phyloP scores from a whole-genome alignment of 2,329 filamentous ascomycete species.

The Aspergillus ruber region DNA sequence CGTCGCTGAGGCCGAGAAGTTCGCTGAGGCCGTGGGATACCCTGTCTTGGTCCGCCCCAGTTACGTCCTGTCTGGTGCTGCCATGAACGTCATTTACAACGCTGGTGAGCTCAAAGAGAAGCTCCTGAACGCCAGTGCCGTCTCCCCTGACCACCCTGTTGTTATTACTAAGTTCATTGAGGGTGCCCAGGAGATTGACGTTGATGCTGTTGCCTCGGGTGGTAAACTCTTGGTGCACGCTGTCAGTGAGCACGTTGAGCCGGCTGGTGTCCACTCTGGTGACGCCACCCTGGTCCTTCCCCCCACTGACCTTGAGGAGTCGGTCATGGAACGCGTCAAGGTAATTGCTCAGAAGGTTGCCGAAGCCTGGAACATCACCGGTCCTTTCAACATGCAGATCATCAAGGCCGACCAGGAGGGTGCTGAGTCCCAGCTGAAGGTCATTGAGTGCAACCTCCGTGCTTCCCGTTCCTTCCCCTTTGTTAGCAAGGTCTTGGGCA shows the following conservation, averaged over 20 bases:
- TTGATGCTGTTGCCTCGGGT: slow-evolving; percentile 81
- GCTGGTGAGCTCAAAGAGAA: slow-evolving; percentile 90
- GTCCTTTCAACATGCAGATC: slow-evolving; percentile 99
- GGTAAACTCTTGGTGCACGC: slow-evolving; percentile 87
- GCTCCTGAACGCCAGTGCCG: slow-evolving; percentile 79
- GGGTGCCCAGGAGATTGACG: slow-evolving; percentile 91
- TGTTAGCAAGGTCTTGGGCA: slow-evolving; percentile 91
- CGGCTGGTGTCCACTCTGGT: slow-evolving; percentile 95
- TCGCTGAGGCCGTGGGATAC: slow-evolving; percentile 79
- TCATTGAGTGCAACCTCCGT: slow-evolving; percentile 97
- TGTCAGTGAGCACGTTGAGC: slow-evolving; percentile 91
- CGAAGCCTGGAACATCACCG: slow-evolving; percentile 93
- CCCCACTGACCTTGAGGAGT: slow-evolving; percentile 69
- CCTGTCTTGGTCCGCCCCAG: slow-evolving; percentile 90
- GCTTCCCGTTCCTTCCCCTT: slow-evolving; percentile 98
- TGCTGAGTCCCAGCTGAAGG: slow-evolving; percentile 73
- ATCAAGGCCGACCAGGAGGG: slow-evolving; percentile 82
- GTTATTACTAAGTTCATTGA: slow-evolving; percentile 99
- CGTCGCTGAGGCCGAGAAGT: slow-evolving; percentile 76
- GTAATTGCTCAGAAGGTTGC: slow-evolving; percentile 94
- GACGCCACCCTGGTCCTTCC: slow-evolving; percentile 93
- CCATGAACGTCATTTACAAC: slow-evolving; percentile 94
- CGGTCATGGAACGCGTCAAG: slow-evolving; percentile 80
- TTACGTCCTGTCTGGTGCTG: slow-evolving; percentile 94
- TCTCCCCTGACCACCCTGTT: slow-evolving; percentile 93